phyloP scores from a whole-genome alignment of 768 basidiomycete species.

The Tulasnella sp. region DNA sequence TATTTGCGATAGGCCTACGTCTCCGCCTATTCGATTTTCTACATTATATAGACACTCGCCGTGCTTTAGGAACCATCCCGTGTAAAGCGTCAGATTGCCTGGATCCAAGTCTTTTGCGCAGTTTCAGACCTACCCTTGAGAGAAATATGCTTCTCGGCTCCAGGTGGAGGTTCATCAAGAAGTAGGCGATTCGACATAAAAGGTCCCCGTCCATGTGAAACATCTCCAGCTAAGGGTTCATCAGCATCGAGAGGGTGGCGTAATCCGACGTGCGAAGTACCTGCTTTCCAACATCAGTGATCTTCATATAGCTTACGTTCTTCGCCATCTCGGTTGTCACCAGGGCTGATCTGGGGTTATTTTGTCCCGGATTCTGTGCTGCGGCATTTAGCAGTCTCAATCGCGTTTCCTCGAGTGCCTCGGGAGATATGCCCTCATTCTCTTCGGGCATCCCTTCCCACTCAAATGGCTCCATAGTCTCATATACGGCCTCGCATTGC shows the following conservation, averaged over 20 bases:
- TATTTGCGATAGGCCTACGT: slow-evolving; percentile 79
- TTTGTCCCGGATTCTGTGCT: neutral
- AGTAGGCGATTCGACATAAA: slow-evolving; percentile 96
- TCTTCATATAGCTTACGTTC: slow-evolving; percentile 85
- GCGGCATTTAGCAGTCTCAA: slow-evolving; percentile 6
- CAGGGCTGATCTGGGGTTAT: slow-evolving; percentile 8
- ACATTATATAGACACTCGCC: slow-evolving; percentile 98
- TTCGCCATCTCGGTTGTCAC: slow-evolving; percentile 26
- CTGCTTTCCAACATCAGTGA: slow-evolving; percentile 89
- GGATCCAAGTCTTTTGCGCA: neutral
- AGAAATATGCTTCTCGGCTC: slow-evolving; percentile 96
- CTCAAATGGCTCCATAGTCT: slow-evolving; percentile 66
- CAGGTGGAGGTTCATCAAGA: slow-evolving; percentile 96
- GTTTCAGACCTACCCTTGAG: slow-evolving; percentile 68
- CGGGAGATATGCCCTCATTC: neutral
- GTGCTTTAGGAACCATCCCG: slow-evolving; percentile 59
- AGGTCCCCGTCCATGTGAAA: slow-evolving; percentile 89
- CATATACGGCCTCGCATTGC: slow-evolving; percentile 92
- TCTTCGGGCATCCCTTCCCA: slow-evolving; percentile 32
- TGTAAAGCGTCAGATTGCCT: neutral
- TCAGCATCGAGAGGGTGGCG: neutral
- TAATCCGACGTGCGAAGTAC: slow-evolving; percentile 60
- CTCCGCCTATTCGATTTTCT: slow-evolving; percentile 95
- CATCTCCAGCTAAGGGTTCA: slow-evolving; percentile 15
- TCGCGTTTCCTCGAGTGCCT: neutral